Percentiles rank a stretch among this genome's conserved stretches.
phyloP scores from a whole-genome alignment of 768 basidiomycete genomes.

The Hypholoma fasciculare region DNA sequence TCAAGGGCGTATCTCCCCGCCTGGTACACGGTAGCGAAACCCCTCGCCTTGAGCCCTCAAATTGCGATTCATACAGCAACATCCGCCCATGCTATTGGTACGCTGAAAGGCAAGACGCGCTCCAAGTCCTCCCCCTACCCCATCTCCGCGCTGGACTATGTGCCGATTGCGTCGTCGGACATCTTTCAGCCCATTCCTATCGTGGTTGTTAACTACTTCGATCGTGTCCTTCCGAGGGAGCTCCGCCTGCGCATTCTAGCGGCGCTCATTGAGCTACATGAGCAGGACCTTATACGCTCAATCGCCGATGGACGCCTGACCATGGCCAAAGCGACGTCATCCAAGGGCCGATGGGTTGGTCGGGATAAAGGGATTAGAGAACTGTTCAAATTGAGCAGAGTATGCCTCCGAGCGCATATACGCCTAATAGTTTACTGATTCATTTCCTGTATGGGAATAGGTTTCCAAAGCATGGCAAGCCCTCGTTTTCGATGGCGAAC shows the following conservation, averaged over 20 bases:
- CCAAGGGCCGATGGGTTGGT: slow-evolving; percentile 73
- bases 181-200: slow-evolving; percentile 52
- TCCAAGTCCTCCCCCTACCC: slow-evolving; percentile 69
- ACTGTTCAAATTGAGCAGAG: slow-evolving; percentile 76
- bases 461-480: slow-evolving; percentile 77
- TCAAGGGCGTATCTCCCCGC: slow-evolving; percentile 19
- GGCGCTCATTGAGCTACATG: slow-evolving; percentile 56
- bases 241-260: slow-evolving; percentile 61
- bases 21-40: slow-evolving; percentile 25
- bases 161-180: slow-evolving; percentile 50
- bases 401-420: slow-evolving; percentile 38
- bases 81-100: slow-evolving; percentile 14
- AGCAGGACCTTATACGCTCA: slow-evolving; percentile 52
- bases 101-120: slow-evolving; percentile 51
- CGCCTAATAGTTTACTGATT: slow-evolving; percentile 1
- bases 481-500: slow-evolving; percentile 81
- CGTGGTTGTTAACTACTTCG: slow-evolving; percentile 59
- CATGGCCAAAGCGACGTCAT: slow-evolving; percentile 56
- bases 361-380: slow-evolving; percentile 73
- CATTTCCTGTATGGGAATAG: slow-evolving; percentile 35
- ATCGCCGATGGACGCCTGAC: slow-evolving; percentile 57
- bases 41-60: slow-evolving; percentile 10
- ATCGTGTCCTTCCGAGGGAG: slow-evolving; percentile 71
- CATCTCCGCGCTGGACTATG: slow-evolving; percentile 57
- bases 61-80: slow-evolving; percentile 10